Conservation (phyloP, 768 basidiomycete species). For the Leccinum longicurvipes region DNA sequence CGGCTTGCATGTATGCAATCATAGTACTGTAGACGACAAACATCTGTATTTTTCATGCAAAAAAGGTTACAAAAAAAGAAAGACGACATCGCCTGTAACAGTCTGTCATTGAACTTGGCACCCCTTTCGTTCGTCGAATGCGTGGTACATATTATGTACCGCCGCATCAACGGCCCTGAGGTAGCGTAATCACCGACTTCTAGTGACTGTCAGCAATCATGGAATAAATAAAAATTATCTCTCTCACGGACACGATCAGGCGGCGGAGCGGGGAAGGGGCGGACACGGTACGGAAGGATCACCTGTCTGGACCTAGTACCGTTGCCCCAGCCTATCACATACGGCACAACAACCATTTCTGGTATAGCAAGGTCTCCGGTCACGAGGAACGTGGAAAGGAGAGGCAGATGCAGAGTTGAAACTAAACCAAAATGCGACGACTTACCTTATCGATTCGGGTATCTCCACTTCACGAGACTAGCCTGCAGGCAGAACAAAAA, state of each 20-base stretch:
- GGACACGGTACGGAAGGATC: slow-evolving; percentile 1
- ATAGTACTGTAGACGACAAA: neutral
- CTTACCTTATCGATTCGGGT: slow-evolving; percentile 19
- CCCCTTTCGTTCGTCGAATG: neutral
- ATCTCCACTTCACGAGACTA: slow-evolving; percentile 19
- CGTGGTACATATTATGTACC: slow-evolving; percentile 1
- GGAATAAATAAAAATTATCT: neutral
- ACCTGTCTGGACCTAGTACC: neutral
- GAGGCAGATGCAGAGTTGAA: neutral
- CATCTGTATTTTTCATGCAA: neutral
- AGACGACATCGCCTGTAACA: neutral
- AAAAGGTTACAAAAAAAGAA: neutral
- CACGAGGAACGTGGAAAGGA: neutral
- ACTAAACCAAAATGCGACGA: slow-evolving; percentile 3
- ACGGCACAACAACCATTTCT: neutral
- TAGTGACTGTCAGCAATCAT: neutral
- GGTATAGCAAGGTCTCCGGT: neutral
- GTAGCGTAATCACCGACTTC: slow-evolving; percentile 22
- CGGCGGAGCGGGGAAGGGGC: neutral
- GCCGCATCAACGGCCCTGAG: slow-evolving; percentile 10
- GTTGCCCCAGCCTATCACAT: neutral
- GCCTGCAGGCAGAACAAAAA: slow-evolving; percentile 4
- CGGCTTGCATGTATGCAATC: neutral
- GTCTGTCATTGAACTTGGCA: neutral
- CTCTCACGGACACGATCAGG: neutral